Percentiles rank a stretch among this genome's conserved stretches.
phyloP scores from a whole-genome alignment of 1,284 basidiomycete genomes.

The Anthracocystis setariae region DNA sequence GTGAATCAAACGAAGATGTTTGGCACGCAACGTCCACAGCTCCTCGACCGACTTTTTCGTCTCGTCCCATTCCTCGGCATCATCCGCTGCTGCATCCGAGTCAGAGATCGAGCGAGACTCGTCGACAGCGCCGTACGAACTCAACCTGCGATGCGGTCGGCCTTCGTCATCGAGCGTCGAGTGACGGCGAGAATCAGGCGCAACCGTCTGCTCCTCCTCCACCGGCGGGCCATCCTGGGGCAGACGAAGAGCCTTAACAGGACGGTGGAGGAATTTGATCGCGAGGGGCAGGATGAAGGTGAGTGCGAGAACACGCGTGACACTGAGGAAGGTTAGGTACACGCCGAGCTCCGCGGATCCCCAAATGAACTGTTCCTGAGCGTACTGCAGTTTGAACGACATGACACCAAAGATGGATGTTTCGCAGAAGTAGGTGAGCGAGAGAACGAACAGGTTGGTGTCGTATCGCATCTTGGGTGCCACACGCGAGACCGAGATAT shows the following conservation, averaged over 20 bases:
- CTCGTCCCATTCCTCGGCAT: slow-evolving; percentile 37
- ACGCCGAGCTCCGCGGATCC: slow-evolving; percentile 56
- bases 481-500: slow-evolving; percentile 59
- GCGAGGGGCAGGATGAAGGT: slow-evolving; percentile 58
- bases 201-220: slow-evolving; percentile 28
- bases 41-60: slow-evolving; percentile 52
- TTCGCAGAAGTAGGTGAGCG: slow-evolving; percentile 61
- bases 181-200: slow-evolving; percentile 26
- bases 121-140: slow-evolving; percentile 26
- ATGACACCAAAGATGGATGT: slow-evolving; percentile 57
- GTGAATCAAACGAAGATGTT: slow-evolving; percentile 64
- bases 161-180: slow-evolving; percentile 48
- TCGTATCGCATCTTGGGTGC: slow-evolving; percentile 47
- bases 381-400: slow-evolving; percentile 63
- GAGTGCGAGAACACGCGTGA: slow-evolving; percentile 59
- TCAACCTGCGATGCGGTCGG: slow-evolving; percentile 17
- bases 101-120: slow-evolving; percentile 4
- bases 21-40: slow-evolving; percentile 61
- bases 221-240: slow-evolving; percentile 44
- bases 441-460: slow-evolving; percentile 61
- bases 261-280: slow-evolving; percentile 59
- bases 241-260: slow-evolving; percentile 42
- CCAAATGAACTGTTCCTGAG: slow-evolving; percentile 62
- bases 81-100: slow-evolving; percentile 2
- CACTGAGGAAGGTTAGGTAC: slow-evolving; percentile 58